Percentiles rank a stretch among this genome's conserved stretches.
Evolutionary conservation across 441 rosid genomes (phyloP).

Genomic region (Pelargonium myrrhifolium): DNA sequence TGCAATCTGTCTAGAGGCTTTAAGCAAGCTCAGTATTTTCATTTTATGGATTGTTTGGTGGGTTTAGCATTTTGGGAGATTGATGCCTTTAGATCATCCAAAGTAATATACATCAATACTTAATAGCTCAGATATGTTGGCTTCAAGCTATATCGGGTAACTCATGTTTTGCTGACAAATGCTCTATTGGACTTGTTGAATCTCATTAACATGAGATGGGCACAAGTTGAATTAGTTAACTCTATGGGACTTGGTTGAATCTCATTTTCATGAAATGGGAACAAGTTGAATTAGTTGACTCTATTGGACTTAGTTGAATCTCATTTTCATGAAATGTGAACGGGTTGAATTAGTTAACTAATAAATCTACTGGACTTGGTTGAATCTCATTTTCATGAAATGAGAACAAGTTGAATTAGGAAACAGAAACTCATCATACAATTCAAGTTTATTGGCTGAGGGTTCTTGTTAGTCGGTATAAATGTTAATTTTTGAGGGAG

Average conservation of each 20-base stretch:
- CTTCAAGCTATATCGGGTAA: not conserved
- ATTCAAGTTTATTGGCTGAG: not conserved
- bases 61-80: not conserved
- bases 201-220: not conserved
- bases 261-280: not conserved
- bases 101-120: not conserved
- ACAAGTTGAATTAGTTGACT: not conserved
- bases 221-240: not conserved
- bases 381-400: not conserved
- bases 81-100: not conserved
- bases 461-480: not conserved
- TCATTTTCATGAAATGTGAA: not conserved
- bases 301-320: not conserved
- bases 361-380: not conserved
- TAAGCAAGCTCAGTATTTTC: too few species aligned
- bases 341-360: not conserved
- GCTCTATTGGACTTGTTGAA: not conserved
- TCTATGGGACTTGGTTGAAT: not conserved
- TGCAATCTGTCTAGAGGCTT: not conserved
- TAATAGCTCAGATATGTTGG: not conserved
- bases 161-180: not conserved
- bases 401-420: not conserved
- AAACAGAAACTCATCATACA: not conserved
- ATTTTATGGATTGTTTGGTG: not conserved
- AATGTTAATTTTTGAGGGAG: slow-evolving; percentile 8